phyloP scores from a whole-genome alignment of 1,139 yeast genomes.

The Candida sojae region DNA sequence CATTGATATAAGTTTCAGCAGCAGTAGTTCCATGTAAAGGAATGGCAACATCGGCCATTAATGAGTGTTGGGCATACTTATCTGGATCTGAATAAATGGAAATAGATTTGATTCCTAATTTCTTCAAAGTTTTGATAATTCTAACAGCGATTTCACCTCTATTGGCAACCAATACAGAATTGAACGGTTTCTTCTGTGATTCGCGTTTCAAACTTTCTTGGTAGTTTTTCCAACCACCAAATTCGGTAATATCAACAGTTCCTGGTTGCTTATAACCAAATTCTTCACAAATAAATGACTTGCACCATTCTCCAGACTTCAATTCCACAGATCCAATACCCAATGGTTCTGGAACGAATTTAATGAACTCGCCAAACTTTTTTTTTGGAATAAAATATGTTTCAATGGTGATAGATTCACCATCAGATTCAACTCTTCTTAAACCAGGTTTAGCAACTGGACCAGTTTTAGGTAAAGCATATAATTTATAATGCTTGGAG shows the following conservation, averaged over 20 bases:
- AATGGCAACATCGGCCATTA: slow-evolving; percentile 77
- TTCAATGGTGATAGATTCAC: slow-evolving; percentile 70
- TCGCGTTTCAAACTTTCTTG: slow-evolving; percentile 39
- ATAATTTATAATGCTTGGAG: slow-evolving; percentile 70
- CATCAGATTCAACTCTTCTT: slow-evolving; percentile 61
- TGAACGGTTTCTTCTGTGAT: slow-evolving; percentile 57
- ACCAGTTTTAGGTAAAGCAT: slow-evolving; percentile 80
- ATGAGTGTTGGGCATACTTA: slow-evolving; percentile 82
- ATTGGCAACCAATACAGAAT: slow-evolving; percentile 88
- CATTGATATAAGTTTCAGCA: slow-evolving; percentile 84
- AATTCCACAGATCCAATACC: slow-evolving; percentile 93
- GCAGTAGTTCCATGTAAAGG: slow-evolving; percentile 82
- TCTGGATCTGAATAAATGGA: slow-evolving; percentile 93
- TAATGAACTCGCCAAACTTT: slow-evolving; percentile 75
- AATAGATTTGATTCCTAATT: slow-evolving; percentile 72
- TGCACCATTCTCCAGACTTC: slow-evolving; percentile 76
- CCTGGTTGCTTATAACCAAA: slow-evolving; percentile 72
- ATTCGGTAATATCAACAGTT: slow-evolving; percentile 74
- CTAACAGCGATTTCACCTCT: slow-evolving; percentile 98
- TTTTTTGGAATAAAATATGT: slow-evolving; percentile 79
- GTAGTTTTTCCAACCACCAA: slow-evolving; percentile 87
- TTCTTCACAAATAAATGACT: slow-evolving; percentile 94
- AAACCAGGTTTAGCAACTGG: slow-evolving; percentile 89
- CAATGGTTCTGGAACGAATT: slow-evolving; percentile 90
- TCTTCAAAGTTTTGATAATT: slow-evolving; percentile 83